A percentile compares a stretch with the other conserved stretches of the same genome.
These are phyloP conservation scores for Asterophora parasitica DNA, from an alignment of 768 basidiomycete genomes.

Conservation along the genomic window DNA sequence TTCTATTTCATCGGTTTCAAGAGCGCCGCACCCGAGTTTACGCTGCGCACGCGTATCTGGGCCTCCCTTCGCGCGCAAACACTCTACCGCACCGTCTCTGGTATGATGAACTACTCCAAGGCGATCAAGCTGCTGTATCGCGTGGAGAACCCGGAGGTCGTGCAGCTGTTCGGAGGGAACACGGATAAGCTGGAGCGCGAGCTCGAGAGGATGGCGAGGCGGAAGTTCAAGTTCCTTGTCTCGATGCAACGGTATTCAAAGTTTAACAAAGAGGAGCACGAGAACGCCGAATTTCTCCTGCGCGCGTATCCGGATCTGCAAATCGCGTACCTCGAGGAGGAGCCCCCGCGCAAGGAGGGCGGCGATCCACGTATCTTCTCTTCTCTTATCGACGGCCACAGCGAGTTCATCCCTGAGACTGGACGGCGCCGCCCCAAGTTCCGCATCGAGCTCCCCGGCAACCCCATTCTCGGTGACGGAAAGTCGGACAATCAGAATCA, in stretches of 20 bases:
- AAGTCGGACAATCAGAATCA: constrained; percentile 99
- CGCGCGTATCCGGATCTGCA: constrained; percentile 98
- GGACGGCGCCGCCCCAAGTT: constrained; percentile 93
- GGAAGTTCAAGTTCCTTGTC: constrained; percentile 99
- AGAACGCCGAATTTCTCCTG: constrained; percentile 96
- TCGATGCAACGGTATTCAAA: constrained; percentile 99
- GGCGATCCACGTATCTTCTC: constrained; percentile 96
- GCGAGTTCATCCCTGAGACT: constrained; percentile 87
- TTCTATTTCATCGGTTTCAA: constrained; percentile 99
- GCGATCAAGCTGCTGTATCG: constrained; percentile 99
- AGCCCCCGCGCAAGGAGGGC: constrained; percentile 88
- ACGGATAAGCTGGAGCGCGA: constrained; percentile 96
- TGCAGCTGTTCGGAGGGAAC: constrained; percentile 95
- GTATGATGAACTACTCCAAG: constrained; percentile 99
- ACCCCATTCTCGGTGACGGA: constrained; percentile 98
- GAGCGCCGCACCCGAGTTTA: constrained; percentile 97
- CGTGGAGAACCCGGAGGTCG: constrained; percentile 98
- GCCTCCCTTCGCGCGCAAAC: constrained; percentile 98
- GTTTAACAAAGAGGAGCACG: constrained; percentile 99
- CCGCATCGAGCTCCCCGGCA: constrained; percentile 96
- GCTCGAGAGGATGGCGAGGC: constrained; percentile 93
- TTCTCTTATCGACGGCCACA: constrained; percentile 95
- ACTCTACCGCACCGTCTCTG: constrained; percentile 96
- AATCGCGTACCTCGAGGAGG: constrained; percentile 98
- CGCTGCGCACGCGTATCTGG: constrained; percentile 98